phyloP scores from a whole-genome alignment of 1,284 basidiomycete species.

The Leccinum griseonigrum region DNA sequence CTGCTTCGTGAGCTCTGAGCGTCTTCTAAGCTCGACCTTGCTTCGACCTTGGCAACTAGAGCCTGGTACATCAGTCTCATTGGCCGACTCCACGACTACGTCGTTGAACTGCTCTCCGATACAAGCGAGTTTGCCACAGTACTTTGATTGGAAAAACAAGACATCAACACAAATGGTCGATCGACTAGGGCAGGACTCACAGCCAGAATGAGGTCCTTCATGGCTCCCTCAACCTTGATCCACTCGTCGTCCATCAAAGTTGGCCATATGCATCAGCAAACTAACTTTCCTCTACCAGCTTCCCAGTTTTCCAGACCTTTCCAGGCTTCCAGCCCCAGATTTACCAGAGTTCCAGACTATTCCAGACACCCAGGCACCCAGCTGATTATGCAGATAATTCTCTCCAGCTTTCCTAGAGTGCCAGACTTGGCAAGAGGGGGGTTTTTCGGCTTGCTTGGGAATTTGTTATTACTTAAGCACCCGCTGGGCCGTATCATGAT shows the following conservation, averaged over 20 bases:
- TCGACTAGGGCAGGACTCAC: slow-evolving; percentile 38
- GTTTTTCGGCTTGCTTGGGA: no score
- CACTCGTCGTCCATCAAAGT: slow-evolving; percentile 94
- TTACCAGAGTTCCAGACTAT: not conserved
- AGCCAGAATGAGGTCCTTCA: slow-evolving; percentile 91
- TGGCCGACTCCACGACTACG: slow-evolving; percentile 26
- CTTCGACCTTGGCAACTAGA: slow-evolving; percentile 36
- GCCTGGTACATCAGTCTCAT: slow-evolving; percentile 26
- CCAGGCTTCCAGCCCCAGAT: not conserved
- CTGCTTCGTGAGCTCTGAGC: slow-evolving; percentile 5
- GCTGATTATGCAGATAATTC: not conserved
- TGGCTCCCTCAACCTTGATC: slow-evolving; percentile 99
- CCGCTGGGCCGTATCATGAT: no score
- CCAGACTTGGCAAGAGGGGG: not conserved
- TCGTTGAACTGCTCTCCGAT: slow-evolving; percentile 35
- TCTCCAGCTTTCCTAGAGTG: not conserved
- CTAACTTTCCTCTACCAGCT: not conserved
- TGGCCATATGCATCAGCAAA: slow-evolving; percentile 76
- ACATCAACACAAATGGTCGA: not conserved
- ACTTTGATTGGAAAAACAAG: slow-evolving; percentile 42
- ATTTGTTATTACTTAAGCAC: no score
- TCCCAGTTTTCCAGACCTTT: not conserved
- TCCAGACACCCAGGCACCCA: not conserved
- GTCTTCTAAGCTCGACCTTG: slow-evolving; percentile 1
- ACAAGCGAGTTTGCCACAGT: slow-evolving; percentile 79